phyloP scores from a whole-genome alignment of 176 grass and related monocot genomes.

The Dactylis glomerata region DNA sequence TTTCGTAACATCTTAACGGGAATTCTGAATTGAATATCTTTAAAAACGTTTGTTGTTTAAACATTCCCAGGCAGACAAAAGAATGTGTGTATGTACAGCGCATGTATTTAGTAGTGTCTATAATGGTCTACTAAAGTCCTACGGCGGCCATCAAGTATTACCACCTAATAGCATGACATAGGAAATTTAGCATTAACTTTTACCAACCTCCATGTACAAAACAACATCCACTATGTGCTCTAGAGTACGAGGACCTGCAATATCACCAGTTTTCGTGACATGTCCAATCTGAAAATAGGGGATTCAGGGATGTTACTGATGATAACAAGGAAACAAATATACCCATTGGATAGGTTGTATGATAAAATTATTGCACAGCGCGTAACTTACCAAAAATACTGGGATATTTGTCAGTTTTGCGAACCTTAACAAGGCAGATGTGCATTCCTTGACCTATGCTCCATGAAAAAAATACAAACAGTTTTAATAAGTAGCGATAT shows the following conservation, averaged over 20 bases:
- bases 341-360: neutral
- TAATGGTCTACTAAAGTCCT: neutral
- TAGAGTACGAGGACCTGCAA: constrained; percentile 86
- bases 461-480: too few species aligned
- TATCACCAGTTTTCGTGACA: constrained; percentile 88
- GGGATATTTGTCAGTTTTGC: constrained; percentile 91
- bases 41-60: neutral
- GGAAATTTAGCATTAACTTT: too few species aligned
- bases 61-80: neutral
- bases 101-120: neutral
- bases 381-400: constrained; percentile 76
- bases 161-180: neutral
- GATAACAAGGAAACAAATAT: neutral
- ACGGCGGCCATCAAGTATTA: neutral
- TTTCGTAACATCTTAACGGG: neutral
- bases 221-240: constrained; percentile 99
- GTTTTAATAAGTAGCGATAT: constrained; percentile 2
- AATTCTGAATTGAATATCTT: neutral
- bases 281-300: constrained; percentile 64
- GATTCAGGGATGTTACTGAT: neutral
- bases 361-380: neutral
- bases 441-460: constrained; percentile 88
- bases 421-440: constrained; percentile 81
- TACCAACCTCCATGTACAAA: constrained; percentile 95
- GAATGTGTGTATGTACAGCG: neutral